These are phyloP conservation scores for Stemphylium vesicarium DNA, from an alignment of 2,329 filamentous ascomycete genomes.

Conservation along the genomic window DNA sequence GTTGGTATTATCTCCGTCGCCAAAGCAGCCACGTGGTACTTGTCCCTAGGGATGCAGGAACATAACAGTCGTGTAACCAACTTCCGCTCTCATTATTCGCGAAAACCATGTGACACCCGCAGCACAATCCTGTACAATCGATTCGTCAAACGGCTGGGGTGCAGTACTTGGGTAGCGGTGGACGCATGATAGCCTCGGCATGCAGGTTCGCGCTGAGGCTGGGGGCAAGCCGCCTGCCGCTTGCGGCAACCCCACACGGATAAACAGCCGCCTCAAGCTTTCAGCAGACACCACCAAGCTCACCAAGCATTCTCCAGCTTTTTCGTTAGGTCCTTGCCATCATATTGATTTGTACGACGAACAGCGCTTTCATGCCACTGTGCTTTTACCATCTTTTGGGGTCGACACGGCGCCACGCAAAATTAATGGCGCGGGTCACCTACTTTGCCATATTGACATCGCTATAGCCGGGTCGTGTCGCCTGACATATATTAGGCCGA, in stretches of 20 bases:
- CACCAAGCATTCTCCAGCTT: slow-evolving; percentile 12
- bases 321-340: not conserved
- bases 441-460: not conserved
- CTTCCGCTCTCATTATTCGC: not conserved
- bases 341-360: not conserved
- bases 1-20: not conserved
- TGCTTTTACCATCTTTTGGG: not conserved
- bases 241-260: not conserved
- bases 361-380: not conserved
- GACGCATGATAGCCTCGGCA: not conserved
- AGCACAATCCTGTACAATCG: too few species aligned
- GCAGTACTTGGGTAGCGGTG: too few species aligned
- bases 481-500: not conserved
- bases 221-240: slow-evolving; percentile 9
- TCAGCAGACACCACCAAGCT: not conserved
- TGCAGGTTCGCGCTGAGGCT: not conserved
- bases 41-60: not conserved
- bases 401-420: not conserved
- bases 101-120: too few species aligned
- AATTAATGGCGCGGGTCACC: not conserved
- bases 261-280: slow-evolving; percentile 9
- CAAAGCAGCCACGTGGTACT: slow-evolving; percentile 10
- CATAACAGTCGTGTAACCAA: not conserved
- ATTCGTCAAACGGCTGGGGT: too few species aligned
- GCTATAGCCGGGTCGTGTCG: not conserved